phyloP scores from a whole-genome alignment of 768 basidiomycete genomes.

The Suillus hirtellus region DNA sequence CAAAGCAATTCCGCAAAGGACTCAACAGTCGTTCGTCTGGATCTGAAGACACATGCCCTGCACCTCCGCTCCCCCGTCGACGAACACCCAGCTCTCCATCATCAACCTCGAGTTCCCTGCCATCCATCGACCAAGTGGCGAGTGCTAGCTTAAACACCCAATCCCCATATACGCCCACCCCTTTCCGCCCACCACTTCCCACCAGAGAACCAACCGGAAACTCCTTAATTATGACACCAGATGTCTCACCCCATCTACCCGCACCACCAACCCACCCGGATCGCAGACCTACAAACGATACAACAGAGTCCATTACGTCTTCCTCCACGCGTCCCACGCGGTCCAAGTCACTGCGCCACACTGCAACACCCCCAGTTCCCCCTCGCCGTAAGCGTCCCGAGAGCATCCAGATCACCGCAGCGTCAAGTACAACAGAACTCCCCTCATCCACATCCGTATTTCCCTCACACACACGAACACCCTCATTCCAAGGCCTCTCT shows the following conservation, averaged over 20 bases:
- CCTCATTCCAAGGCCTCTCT: constrained; percentile 31
- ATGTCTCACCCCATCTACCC: constrained; percentile 33
- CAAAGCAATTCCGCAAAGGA: constrained; percentile 19
- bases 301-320: constrained; percentile 26
- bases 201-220: constrained; percentile 16
- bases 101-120: constrained; percentile 33
- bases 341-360: constrained; percentile 57
- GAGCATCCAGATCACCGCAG: constrained; percentile 53
- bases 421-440: constrained; percentile 17
- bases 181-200: constrained; percentile 27
- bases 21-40: neutral
- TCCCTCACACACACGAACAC: constrained; percentile 17
- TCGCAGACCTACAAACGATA: constrained; percentile 38
- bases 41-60: constrained; percentile 24
- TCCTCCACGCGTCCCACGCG: constrained; percentile 45
- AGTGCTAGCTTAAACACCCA: constrained; percentile 31
- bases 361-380: constrained; percentile 40
- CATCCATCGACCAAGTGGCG: constrained; percentile 46
- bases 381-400: constrained; percentile 58
- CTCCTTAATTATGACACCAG: constrained; percentile 24
- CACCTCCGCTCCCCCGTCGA: constrained; percentile 39
- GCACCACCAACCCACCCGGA: constrained; percentile 59
- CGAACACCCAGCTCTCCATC: constrained; percentile 36
- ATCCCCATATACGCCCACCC: constrained; percentile 12
- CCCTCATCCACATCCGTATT: constrained; percentile 2